These are phyloP conservation scores for Ustilaginoidea virens DNA, from an alignment of 2,329 filamentous ascomycete species.

Conservation along the genomic window DNA sequence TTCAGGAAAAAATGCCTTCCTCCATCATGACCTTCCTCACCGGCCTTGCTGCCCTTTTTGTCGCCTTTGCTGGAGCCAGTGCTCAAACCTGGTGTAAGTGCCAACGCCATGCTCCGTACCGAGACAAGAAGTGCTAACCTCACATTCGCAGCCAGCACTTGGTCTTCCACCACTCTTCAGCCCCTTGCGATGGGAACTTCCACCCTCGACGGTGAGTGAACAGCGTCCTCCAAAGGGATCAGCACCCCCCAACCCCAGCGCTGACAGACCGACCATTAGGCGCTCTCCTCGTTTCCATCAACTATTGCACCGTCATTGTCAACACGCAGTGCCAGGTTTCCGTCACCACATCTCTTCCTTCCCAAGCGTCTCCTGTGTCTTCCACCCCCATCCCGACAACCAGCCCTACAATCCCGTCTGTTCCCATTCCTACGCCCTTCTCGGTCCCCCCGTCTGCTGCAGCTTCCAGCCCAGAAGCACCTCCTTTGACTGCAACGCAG, in stretches of 20 bases:
- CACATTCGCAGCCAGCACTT: constrained; percentile 11
- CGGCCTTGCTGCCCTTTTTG: constrained; percentile 10
- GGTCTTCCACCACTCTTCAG: constrained; percentile 13
- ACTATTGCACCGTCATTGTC: constrained; percentile 20
- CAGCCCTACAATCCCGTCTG: constrained; percentile 1
- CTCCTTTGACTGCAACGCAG: background rate
- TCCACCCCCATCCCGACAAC: constrained; percentile 6
- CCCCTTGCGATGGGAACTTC: constrained; percentile 17
- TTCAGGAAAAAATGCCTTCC: constrained; percentile 13
- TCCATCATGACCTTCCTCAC: constrained; percentile 14
- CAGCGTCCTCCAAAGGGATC: too few relatives aligned
- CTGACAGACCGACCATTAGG: constrained; percentile 9
- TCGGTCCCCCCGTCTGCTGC: constrained; percentile 5
- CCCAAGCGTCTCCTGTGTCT: constrained; percentile 9
- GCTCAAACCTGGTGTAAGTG: constrained; percentile 10
- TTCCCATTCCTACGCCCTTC: constrained; percentile 1
- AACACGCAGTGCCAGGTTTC: constrained; percentile 18
- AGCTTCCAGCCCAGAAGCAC: constrained; percentile 3
- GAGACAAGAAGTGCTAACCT: background rate
- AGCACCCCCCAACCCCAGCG: too few relatives aligned
- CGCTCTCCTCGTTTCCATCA: constrained; percentile 18
- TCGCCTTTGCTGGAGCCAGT: constrained; percentile 8
- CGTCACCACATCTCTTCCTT: constrained; percentile 12
- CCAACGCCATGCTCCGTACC: background rate
- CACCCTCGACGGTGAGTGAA: constrained; percentile 16